Evolutionary conservation across 208 protist species (phyloP), one percentile per base, ranked within the genome.

Genomic region (Leishmania braziliensis): DNA sequence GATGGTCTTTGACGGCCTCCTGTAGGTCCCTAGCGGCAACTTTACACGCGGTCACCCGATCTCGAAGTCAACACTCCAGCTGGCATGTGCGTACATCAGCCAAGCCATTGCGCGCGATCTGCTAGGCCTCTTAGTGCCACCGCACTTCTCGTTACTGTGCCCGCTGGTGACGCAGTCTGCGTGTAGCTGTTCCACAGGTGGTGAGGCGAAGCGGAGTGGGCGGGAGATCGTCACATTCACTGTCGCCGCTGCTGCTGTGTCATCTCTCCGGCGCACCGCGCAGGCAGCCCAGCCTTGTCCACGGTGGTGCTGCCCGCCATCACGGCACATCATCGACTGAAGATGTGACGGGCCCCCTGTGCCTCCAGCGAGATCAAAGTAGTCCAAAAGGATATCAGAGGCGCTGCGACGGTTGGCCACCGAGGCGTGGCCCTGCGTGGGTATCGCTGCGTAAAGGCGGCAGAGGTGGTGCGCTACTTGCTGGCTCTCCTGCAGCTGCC

Each of bases 121-220:
- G 62, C 50, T 43, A 23, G 73, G 77, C 48, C 14, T 80, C 8
- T 65, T 84, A 26, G 56, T 85, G 33, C 85, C 82, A 16, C 76
- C 85, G 14, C 79, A 78, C 58, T 76, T 83, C 39, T 84, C 85
- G 8, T 82, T 88, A n/a, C 46, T 88, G 60, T 82, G 79, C 29
- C 82, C 85, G 6, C 72, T 88, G 12, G 62, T 88, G 65, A 46
- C 58, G 16, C 48, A 75, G 43, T 75, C 85, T 1, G n/a, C 75
- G 18, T 72, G 60, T 16, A 51, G 3, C n/a, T 23, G 33, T 26
- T 76, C 51, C n/a, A 36, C 46, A 36, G 46, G 48, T 56, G 46
- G 29, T 29, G n/a, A 29, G 43, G 53, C 75, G 36, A 56, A 70
- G 26, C 18, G 60, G 53, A 23, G 16, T 8, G 5, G 43, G 65